Conservation (phyloP, 352 stramenopile species). For the Phytophthora kernoviae region DNA sequence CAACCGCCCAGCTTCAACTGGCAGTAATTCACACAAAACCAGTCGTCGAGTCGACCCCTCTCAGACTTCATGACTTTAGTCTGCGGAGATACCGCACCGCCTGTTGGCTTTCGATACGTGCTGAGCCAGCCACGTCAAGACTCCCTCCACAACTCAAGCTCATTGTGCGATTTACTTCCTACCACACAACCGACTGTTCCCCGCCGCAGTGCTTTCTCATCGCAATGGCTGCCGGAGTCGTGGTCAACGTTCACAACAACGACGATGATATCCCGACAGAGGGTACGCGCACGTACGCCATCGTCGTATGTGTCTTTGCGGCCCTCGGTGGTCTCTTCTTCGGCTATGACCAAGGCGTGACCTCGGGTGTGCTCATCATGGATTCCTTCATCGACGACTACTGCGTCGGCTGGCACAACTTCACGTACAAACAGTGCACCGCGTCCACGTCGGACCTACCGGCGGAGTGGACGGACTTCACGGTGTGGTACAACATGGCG, state of each 20-base stretch:
- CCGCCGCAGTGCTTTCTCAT: not conserved
- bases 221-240: constrained; percentile 12
- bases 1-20: constrained; percentile 12
- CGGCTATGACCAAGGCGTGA: constrained; percentile 30
- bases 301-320: constrained; percentile 18
- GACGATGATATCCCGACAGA: constrained; percentile 21
- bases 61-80: constrained; percentile 2
- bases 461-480: constrained; percentile 36
- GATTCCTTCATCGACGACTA: constrained; percentile 35
- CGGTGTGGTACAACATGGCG: constrained; percentile 31
- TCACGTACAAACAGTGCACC: constrained; percentile 26
- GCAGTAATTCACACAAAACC: not conserved
- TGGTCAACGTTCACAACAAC: constrained; percentile 18
- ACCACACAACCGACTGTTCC: not conserved
- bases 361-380: constrained; percentile 30
- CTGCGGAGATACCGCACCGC: not conserved
- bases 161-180: constrained; percentile 11
- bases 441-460: constrained; percentile 23
- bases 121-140: not conserved
- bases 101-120: not conserved
- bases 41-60: constrained; percentile 8
- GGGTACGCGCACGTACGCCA: constrained; percentile 28
- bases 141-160: not conserved
- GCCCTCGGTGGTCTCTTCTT: constrained; percentile 19
- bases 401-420: constrained; percentile 23